Percentiles rank a stretch among this genome's conserved stretches.
These are phyloP conservation scores for Floccularia luteovirens DNA, from an alignment of 768 basidiomycete genomes.

Conservation along the genomic window DNA sequence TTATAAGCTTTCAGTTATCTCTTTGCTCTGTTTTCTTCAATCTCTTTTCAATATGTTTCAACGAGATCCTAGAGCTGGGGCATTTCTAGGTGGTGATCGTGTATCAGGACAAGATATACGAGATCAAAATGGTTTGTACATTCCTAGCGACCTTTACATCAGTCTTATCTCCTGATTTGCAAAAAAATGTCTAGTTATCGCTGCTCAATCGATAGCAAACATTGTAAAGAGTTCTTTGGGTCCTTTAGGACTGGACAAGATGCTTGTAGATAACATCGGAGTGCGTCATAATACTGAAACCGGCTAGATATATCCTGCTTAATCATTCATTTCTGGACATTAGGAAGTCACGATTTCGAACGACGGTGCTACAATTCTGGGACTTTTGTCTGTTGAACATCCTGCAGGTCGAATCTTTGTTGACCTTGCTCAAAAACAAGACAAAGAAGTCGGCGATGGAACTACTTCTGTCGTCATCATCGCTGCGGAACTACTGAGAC, in stretches of 20 bases:
- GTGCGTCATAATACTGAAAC: constrained; percentile 34
- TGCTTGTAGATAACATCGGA: constrained; percentile 97
- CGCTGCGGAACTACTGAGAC: constrained; percentile 91
- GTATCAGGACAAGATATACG: constrained; percentile 93
- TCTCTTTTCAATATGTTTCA: constrained; percentile 54
- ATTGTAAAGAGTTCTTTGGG: constrained; percentile 95
- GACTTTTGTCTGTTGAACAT: constrained; percentile 89
- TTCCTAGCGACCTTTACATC: constrained; percentile 3
- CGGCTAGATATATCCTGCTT: neutral
- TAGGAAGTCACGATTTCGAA: constrained; percentile 99
- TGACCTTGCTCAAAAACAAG: constrained; percentile 97
- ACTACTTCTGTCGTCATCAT: constrained; percentile 98
- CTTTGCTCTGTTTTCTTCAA: constrained; percentile 1
- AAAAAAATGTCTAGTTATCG: constrained; percentile 60
- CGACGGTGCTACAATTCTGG: constrained; percentile 98
- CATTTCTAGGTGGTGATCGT: constrained; percentile 90
- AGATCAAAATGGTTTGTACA: constrained; percentile 85
- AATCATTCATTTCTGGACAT: constrained; percentile 6
- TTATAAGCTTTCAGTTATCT: neutral
- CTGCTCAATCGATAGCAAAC: constrained; percentile 95
- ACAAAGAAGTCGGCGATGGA: constrained; percentile 98
- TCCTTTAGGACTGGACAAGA: constrained; percentile 91
- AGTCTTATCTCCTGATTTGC: constrained; percentile 6
- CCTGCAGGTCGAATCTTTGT: constrained; percentile 97
- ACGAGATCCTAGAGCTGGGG: constrained; percentile 87